A percentile compares a stretch with the other conserved stretches of the same genome.
phyloP scores from a whole-genome alignment of 441 rosid species.

The Metrosideros polymorpha region DNA sequence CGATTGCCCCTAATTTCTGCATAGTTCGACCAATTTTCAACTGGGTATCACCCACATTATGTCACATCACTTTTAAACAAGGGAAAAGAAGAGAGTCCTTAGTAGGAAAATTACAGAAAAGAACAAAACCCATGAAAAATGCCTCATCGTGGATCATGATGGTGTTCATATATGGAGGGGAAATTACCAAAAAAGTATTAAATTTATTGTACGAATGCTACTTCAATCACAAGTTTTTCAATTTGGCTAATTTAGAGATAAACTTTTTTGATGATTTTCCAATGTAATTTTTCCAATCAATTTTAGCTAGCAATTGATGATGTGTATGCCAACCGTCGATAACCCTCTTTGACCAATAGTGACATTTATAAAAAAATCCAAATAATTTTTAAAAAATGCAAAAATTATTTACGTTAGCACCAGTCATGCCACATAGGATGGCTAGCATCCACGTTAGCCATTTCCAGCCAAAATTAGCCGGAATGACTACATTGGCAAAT shows the following conservation, averaged over 20 bases:
- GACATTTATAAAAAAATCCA: background rate
- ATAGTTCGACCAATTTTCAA: rapidly evolving
- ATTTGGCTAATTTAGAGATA: rapidly evolving
- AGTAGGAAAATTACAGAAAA: rapidly evolving
- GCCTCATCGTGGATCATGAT: background rate
- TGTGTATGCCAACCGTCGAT: rapidly evolving
- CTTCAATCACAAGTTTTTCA: rapidly evolving
- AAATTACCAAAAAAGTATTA: background rate
- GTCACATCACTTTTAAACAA: background rate
- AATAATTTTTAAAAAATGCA: background rate
- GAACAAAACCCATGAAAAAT: background rate
- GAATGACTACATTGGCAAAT: rapidly evolving
- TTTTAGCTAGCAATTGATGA: rapidly evolving
- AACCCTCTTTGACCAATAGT: rapidly evolving
- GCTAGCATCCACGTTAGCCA: rapidly evolving
- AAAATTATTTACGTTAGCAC: rapidly evolving
- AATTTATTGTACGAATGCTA: rapidly evolving
- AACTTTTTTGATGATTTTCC: rapidly evolving
- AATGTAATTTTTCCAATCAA: rapidly evolving
- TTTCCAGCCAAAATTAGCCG: rapidly evolving
- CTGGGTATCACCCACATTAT: background rate
- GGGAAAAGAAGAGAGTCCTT: background rate
- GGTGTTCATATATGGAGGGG: rapidly evolving
- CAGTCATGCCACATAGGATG: rapidly evolving
- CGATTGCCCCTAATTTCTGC: background rate